Percentiles rank a stretch among this genome's conserved stretches.
These are phyloP conservation scores for Neurospora sp. DNA, from an alignment of 495 filamentous ascomycete species.

Conservation along the genomic window DNA sequence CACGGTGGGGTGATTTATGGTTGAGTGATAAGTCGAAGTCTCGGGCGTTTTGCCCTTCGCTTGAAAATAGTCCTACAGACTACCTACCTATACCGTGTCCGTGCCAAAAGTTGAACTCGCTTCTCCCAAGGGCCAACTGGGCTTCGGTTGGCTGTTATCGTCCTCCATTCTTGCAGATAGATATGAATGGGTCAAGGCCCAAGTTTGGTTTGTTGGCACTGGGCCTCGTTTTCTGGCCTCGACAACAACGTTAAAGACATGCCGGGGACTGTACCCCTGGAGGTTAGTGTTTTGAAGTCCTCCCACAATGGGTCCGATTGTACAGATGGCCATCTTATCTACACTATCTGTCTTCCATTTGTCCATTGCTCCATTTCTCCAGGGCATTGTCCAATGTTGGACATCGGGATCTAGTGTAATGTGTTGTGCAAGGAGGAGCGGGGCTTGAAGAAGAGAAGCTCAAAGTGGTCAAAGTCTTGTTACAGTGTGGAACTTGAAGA, in stretches of 20 bases:
- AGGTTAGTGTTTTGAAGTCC: background rate
- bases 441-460: background rate
- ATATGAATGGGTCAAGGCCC: background rate
- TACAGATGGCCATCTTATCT: background rate
- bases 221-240: background rate
- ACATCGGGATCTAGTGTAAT: background rate
- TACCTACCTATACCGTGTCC: background rate
- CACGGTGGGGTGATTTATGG: background rate
- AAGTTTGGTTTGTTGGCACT: background rate
- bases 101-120: background rate
- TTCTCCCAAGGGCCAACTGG: background rate
- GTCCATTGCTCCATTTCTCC: background rate
- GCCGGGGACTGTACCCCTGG: background rate
- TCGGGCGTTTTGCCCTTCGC: background rate
- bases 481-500: slow-evolving; percentile 17
- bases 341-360: background rate
- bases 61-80: background rate
- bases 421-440: background rate
- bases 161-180: background rate
- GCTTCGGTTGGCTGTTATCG: background rate
- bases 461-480: slow-evolving; percentile 7
- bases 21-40: background rate
- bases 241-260: background rate
- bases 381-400: background rate
- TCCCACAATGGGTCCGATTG: background rate